Percentiles rank a stretch among this genome's conserved stretches.
These are phyloP conservation scores for Fraxinus excelsior DNA, from an alignment of 257 asterid genomes.

Conservation along the genomic window DNA sequence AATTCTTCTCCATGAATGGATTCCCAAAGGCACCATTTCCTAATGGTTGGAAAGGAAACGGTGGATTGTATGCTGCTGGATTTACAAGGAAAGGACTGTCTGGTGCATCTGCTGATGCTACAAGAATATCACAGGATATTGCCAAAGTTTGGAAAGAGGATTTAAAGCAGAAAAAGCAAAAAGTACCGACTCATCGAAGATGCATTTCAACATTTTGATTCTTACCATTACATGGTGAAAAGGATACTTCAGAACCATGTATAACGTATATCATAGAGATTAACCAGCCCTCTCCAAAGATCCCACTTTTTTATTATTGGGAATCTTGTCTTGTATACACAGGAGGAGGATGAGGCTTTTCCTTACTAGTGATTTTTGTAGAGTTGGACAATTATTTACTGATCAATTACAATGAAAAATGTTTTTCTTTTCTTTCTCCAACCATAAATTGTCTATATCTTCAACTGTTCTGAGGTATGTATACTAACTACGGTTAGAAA, in stretches of 20 bases:
- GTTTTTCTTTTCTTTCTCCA: neutral
- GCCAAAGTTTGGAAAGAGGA: slow-evolving; percentile 19
- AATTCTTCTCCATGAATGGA: neutral
- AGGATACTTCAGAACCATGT: too few species aligned
- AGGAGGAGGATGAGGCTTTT: slow-evolving; percentile 16
- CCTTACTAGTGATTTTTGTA: neutral
- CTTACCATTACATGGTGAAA: too few species aligned
- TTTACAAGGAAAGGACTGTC: slow-evolving; percentile 28
- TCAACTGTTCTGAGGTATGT: too few species aligned
- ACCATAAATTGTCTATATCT: neutral
- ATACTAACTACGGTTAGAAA: neutral
- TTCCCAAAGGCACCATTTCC: slow-evolving; percentile 24
- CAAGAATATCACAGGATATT: slow-evolving; percentile 26
- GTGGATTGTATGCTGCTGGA: slow-evolving; percentile 31
- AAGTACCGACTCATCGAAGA: slow-evolving; percentile 17
- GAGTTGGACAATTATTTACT: neutral
- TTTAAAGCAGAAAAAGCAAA: slow-evolving; percentile 26
- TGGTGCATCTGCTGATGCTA: slow-evolving; percentile 31
- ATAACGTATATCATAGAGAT: neutral
- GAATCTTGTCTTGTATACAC: neutral
- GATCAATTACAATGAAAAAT: neutral
- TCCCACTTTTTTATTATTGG: slow-evolving; percentile 7
- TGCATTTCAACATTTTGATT: slow-evolving; percentile 25
- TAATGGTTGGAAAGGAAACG: slow-evolving; percentile 31
- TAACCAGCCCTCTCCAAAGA: slow-evolving; percentile 16